Conservation (phyloP, 768 basidiomycete genomes). For the Russula sp. region DNA sequence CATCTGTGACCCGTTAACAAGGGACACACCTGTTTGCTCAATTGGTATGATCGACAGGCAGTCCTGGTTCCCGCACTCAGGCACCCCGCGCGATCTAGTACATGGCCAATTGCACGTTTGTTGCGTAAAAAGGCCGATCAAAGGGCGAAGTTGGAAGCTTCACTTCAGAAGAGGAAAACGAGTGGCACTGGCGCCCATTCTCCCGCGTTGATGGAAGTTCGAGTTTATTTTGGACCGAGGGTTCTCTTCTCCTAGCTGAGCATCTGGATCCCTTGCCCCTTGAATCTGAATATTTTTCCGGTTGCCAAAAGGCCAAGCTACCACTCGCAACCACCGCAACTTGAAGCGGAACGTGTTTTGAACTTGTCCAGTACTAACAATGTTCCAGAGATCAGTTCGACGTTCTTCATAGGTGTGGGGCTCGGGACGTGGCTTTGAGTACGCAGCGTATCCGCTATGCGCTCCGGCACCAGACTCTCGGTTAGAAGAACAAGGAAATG, state of each 20-base stretch:
- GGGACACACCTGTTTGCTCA: not conserved
- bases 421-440: too few relatives aligned
- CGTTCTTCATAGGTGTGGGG: too few relatives aligned
- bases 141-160: slow-evolving; percentile 5
- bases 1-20: not conserved
- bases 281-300: not conserved
- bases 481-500: too few relatives aligned
- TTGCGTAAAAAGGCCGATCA: slow-evolving; percentile 14
- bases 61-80: not conserved
- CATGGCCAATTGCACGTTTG: not conserved
- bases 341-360: too few relatives aligned
- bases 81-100: not conserved
- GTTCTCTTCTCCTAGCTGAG: not conserved
- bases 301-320: not conserved
- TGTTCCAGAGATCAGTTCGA: too few relatives aligned
- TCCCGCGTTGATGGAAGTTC: slow-evolving; percentile 7
- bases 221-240: slow-evolving; percentile 1
- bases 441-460: too few relatives aligned
- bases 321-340: too few relatives aligned
- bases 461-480: too few relatives aligned
- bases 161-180: not conserved
- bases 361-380: too few relatives aligned
- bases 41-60: not conserved
- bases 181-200: not conserved
- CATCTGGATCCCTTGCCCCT: not conserved